Percentiles rank a stretch among this genome's conserved stretches.
Evolutionary conservation across 169 alveolate genomes (phyloP).

Genomic region (Cryptosporidium parvum): DNA sequence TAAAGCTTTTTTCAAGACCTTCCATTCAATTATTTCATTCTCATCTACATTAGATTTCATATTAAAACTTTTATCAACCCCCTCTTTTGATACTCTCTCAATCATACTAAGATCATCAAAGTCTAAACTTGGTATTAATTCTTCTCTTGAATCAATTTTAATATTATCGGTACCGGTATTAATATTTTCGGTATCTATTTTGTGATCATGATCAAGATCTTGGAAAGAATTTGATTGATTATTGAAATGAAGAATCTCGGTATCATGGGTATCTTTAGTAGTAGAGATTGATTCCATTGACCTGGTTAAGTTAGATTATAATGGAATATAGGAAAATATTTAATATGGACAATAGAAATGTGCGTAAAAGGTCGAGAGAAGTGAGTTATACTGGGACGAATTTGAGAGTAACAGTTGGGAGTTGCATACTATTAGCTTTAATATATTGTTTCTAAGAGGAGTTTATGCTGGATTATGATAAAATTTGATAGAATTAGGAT

Average conservation of each 20-base stretch:
- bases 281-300: not conserved
- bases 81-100: conserved; percentile 14
- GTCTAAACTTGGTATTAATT: not conserved
- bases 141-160: not conserved
- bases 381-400: not conserved
- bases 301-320: not conserved
- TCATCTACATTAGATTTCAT: not conserved
- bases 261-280: not conserved
- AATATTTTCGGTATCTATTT: not conserved
- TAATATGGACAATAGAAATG: not conserved
- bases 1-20: conserved; percentile 1
- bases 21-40: not conserved
- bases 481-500: not conserved
- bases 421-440: not conserved
- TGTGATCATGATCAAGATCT: not conserved
- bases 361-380: not conserved
- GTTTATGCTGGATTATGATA: not conserved
- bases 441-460: not conserved
- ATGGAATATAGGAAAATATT: not conserved
- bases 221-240: not conserved
- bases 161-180: not conserved
- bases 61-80: not conserved
- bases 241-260: not conserved
- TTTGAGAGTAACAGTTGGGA: not conserved
- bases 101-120: not conserved